Evolutionary conservation across 257 asterid genomes (phyloP).

Genomic region (Solanum sitiens): DNA sequence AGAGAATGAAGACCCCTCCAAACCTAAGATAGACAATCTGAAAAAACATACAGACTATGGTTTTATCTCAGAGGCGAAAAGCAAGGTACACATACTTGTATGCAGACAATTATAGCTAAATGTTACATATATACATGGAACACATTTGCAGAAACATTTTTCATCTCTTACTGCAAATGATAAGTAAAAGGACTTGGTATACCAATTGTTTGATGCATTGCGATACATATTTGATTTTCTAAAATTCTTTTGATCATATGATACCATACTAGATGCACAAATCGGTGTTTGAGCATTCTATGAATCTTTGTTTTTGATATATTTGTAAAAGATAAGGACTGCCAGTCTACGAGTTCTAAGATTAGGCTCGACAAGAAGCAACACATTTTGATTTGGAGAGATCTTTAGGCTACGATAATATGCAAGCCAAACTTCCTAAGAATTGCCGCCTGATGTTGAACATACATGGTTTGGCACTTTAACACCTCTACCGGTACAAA

Average conservation of each 20-base stretch:
- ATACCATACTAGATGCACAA: neutral
- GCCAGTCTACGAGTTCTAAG: neutral
- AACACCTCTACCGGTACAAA: neutral
- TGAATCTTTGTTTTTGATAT: neutral
- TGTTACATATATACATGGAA: neutral
- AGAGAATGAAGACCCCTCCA: neutral
- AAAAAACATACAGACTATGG: neutral
- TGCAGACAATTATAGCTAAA: neutral
- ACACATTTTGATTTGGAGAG: neutral
- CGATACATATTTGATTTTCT: neutral
- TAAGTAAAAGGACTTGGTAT: neutral
- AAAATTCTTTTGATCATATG: neutral
- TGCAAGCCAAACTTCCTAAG: neutral
- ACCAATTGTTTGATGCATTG: neutral
- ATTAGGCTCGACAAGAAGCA: neutral
- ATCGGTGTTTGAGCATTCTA: neutral
- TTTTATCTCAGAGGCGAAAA: neutral
- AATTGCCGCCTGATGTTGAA: neutral
- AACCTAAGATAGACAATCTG: neutral
- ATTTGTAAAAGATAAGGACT: neutral
- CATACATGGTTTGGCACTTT: neutral
- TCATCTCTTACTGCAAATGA: neutral
- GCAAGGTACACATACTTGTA: neutral
- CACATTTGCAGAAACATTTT: neutral
- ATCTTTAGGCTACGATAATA: neutral